Evolutionary conservation across 129 eudicot species (phyloP), one percentile per base, ranked within the genome.

Genomic region (Solidago caesia): DNA sequence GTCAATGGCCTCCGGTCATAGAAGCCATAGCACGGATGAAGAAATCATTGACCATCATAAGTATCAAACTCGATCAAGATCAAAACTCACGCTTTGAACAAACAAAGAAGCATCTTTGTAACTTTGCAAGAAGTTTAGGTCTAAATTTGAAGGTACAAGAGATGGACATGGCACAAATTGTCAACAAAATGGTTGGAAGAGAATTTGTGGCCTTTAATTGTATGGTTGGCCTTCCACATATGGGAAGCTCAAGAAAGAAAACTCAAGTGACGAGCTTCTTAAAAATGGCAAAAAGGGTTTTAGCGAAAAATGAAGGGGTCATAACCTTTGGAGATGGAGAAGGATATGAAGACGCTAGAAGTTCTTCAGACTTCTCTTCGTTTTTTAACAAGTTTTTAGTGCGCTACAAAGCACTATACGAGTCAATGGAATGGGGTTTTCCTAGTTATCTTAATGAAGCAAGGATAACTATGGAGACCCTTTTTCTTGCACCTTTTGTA

Each of bases 391-490:
- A 48, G 14, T 60, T 41, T n/a, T 68, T 87, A 72, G 78, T 44
- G 5, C 87, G 76, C 52, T 89, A 79, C 69, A 71, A 87, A 55
- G 86, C 90, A 2, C 14, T 87, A 41, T 87, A 73, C 33, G 92
- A 89, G 14, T 87, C 96, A 1, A 78, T 87, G 81, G 88, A 87
- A 67, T 70, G 58, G 77, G 82, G 75, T 33, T 83, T 85, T 51
- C 92, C 92, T 12, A 66, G 63, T 67, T 64, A 79, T 79, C 74
- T 89, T 8, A 59, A 77, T 41, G 92, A 89, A 76, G 96, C 90
- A 64, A 87, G 96, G 66, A 79, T 82, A n/a, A 81, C 92, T 21
- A 71, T 87, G 87, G 96, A 89, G 57, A 73, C 79, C 57, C 88
- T 87, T 41, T 89, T 89, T 65, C 56, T 87, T 64, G 79, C 82